phyloP scores from a whole-genome alignment of 805 yeast species.

The Candida chilensis region DNA sequence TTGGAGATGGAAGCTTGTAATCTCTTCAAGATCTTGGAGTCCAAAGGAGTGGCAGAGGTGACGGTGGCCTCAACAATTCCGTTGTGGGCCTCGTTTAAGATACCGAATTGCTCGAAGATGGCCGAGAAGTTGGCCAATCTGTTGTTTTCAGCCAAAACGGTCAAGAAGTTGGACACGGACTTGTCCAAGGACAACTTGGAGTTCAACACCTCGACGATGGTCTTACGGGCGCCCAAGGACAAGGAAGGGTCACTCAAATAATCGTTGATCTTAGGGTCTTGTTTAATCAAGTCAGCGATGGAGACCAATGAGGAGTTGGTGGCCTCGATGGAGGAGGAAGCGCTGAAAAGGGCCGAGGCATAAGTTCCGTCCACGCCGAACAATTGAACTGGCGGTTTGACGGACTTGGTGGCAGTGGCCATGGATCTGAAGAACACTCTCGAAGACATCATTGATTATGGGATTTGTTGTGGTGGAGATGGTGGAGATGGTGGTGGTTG shows the following conservation, averaged over 20 bases:
- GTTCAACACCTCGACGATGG: conserved; percentile 55
- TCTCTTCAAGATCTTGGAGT: conserved; percentile 68
- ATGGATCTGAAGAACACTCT: conserved; percentile 62
- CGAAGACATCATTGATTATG: conserved; percentile 44
- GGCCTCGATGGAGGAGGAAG: conserved; percentile 67
- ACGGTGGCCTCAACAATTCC: conserved; percentile 92
- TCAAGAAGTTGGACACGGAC: conserved; percentile 70
- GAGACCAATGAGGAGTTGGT: conserved; percentile 57
- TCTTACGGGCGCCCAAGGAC: conserved; percentile 61
- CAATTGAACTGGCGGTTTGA: conserved; percentile 86
- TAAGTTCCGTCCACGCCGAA: conserved; percentile 95
- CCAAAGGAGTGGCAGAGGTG: conserved; percentile 81
- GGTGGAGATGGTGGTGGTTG: too few relatives aligned
- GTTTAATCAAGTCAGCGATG: conserved; percentile 42
- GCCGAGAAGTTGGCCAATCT: conserved; percentile 64
- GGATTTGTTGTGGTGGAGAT: too few relatives aligned
- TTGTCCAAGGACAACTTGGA: conserved; percentile 46
- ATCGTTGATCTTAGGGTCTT: conserved; percentile 55
- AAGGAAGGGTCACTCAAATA: conserved; percentile 79
- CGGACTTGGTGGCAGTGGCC: conserved; percentile 60
- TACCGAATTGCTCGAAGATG: conserved; percentile 62
- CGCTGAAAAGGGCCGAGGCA: conserved; percentile 90
- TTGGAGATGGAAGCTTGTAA: conserved; percentile 69
- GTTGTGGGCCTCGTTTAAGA: conserved; percentile 79
- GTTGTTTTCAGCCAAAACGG: conserved; percentile 89